Evolutionary conservation across 192 early-diverging fungal genomes (phyloP).

Genomic region (Gryganskiella cystojenkinii): DNA sequence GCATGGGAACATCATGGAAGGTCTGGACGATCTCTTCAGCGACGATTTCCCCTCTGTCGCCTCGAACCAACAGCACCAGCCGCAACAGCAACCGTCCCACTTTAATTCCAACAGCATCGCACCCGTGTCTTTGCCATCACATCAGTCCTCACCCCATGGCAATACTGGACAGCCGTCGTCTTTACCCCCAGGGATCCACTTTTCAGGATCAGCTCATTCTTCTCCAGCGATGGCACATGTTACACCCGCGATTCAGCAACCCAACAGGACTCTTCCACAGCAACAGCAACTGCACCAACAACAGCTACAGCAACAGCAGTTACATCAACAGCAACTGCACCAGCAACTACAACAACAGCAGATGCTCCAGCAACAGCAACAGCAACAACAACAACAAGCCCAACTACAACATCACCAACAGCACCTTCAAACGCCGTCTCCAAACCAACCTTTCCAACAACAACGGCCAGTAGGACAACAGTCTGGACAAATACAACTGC

Average conservation of each 20-base stretch:
- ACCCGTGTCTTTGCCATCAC: too few species aligned
- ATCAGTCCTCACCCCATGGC: too few species aligned
- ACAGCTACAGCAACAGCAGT: background rate
- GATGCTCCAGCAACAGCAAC: conserved; percentile 2
- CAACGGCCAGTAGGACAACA: conserved; percentile 9
- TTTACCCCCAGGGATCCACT: too few species aligned
- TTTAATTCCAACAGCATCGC: conserved; percentile 9
- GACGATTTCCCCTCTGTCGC: conserved; percentile 22
- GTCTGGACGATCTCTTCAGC: conserved; percentile 35
- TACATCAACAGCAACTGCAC: conserved; percentile 3
- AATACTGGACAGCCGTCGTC: too few species aligned
- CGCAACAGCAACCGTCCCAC: conserved; percentile 18
- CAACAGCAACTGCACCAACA: conserved; percentile 24
- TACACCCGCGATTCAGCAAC: too few species aligned
- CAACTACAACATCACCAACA: conserved; percentile 9
- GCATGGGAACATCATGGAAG: conserved; percentile 40
- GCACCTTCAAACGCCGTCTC: background rate
- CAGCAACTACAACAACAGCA: background rate
- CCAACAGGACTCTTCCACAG: conserved; percentile 17
- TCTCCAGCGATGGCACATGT: too few species aligned
- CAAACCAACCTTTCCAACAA: conserved; percentile 10
- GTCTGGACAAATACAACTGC: background rate
- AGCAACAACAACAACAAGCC: background rate
- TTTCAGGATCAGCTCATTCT: too few species aligned
- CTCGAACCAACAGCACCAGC: too few species aligned